Evolutionary conservation across 1,284 basidiomycete genomes (phyloP).

Genomic region (Sparassis latifolia): DNA sequence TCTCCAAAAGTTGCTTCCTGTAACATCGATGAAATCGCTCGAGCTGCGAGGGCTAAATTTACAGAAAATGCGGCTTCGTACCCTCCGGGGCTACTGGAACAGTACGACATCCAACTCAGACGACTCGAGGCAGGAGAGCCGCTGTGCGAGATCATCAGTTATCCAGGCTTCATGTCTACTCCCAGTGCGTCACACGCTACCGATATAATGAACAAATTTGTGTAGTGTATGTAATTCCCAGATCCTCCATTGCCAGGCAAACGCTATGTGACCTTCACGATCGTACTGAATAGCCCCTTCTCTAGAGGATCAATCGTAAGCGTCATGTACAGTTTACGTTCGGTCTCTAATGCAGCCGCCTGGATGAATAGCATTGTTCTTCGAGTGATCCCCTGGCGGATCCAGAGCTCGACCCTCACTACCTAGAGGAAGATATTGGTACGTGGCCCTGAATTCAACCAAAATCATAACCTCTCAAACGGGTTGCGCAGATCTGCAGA

Average conservation of each 20-base stretch:
- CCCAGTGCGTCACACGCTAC: slow-evolving; percentile 17
- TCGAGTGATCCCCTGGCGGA: slow-evolving; percentile 32
- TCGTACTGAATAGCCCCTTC: slow-evolving; percentile 27
- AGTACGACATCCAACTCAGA: slow-evolving; percentile 30
- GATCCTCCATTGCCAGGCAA: slow-evolving; percentile 21
- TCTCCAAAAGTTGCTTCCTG: slow-evolving; percentile 17
- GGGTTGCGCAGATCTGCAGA: slow-evolving; percentile 26
- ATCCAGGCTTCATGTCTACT: slow-evolving; percentile 17
- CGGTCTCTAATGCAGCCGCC: no score
- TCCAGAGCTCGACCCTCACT: slow-evolving; percentile 40
- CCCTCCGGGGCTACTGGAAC: slow-evolving; percentile 25
- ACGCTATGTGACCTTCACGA: slow-evolving; percentile 27
- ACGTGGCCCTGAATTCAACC: slow-evolving; percentile 14
- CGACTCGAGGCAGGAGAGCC: slow-evolving; percentile 21
- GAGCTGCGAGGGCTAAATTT: slow-evolving; percentile 21
- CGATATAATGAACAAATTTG: neutral
- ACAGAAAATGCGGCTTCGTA: slow-evolving; percentile 16
- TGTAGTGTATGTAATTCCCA: neutral
- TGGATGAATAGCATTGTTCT: slow-evolving; percentile 26
- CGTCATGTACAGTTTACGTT: neutral
- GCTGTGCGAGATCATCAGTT: slow-evolving; percentile 24
- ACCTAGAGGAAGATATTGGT: slow-evolving; percentile 41
- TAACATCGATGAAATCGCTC: slow-evolving; percentile 19
- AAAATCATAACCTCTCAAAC: slow-evolving; percentile 22
- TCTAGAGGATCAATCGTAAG: slow-evolving; percentile 34